Percentiles rank a stretch among this genome's conserved stretches.
These are phyloP conservation scores for Pistacia atlantica DNA, from an alignment of 345 rosid genomes.

Conservation along the genomic window DNA sequence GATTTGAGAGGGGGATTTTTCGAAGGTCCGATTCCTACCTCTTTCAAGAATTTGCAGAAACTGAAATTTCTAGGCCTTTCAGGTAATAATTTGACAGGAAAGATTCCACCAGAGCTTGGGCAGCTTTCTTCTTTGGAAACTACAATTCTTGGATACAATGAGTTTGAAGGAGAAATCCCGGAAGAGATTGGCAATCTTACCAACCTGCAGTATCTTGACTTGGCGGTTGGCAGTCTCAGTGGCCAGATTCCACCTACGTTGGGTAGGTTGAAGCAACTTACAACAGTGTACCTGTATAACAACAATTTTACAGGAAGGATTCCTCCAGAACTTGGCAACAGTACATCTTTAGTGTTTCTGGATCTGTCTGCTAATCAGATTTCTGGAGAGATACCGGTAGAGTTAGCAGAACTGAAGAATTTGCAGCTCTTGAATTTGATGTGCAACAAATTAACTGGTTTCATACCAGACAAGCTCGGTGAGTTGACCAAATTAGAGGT, in stretches of 20 bases:
- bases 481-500: constrained; percentile 61
- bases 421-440: constrained; percentile 76
- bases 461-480: constrained; percentile 54
- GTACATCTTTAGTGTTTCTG: constrained; percentile 54
- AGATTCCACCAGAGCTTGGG: constrained; percentile 59
- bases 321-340: constrained; percentile 63
- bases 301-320: constrained; percentile 61
- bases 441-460: constrained; percentile 64
- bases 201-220: constrained; percentile 64
- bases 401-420: constrained; percentile 50
- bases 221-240: constrained; percentile 67
- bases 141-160: constrained; percentile 69
- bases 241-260: constrained; percentile 67
- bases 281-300: constrained; percentile 63
- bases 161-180: constrained; percentile 67
- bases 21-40: constrained; percentile 54
- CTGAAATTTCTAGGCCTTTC: constrained; percentile 77
- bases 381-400: constrained; percentile 63
- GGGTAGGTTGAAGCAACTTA: constrained; percentile 56
- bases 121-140: constrained; percentile 64
- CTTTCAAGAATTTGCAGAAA: constrained; percentile 58
- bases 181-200: constrained; percentile 68
- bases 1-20: constrained; percentile 86
- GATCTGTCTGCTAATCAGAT: constrained; percentile 79
- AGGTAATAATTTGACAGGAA: constrained; percentile 70